Percentiles rank a stretch among this genome's conserved stretches.
Conservation (phyloP, 2,329 filamentous ascomycete genomes). For the Colletotrichum cuscutae region DNA sequence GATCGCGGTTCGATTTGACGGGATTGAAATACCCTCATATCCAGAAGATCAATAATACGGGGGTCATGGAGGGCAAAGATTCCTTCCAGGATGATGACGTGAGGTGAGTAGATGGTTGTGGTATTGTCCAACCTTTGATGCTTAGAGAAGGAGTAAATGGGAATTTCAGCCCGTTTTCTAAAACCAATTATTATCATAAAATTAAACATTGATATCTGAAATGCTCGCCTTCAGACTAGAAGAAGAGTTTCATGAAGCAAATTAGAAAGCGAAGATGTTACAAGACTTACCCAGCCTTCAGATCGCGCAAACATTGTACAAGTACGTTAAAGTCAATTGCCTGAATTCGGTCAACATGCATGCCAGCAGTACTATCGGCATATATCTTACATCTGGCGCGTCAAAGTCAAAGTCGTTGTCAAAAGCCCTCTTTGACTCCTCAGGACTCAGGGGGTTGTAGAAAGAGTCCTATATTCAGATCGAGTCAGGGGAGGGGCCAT, state of each 20-base stretch:
- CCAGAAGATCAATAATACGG: constrained; percentile 84
- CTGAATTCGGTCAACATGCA: constrained; percentile 41
- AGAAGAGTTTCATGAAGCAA: background rate
- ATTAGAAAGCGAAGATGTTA: background rate
- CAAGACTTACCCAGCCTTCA: constrained; percentile 85
- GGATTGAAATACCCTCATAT: constrained; percentile 77
- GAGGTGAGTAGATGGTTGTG: constrained; percentile 93
- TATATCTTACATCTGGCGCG: constrained; percentile 71
- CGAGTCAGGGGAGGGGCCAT: background rate
- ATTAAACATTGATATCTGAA: background rate
- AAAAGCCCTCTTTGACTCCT: constrained; percentile 84
- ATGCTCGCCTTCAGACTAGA: too few species aligned
- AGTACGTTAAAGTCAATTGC: constrained; percentile 95
- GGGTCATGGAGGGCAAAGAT: constrained; percentile 95
- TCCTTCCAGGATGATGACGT: constrained; percentile 93
- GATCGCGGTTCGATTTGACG: background rate
- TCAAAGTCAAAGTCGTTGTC: constrained; percentile 96
- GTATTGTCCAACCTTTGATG: constrained; percentile 84
- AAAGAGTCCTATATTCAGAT: constrained; percentile 81
- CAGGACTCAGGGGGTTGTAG: constrained; percentile 87
- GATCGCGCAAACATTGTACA: constrained; percentile 80
- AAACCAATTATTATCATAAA: background rate
- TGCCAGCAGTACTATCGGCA: background rate
- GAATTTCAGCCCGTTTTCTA: constrained; percentile 89
- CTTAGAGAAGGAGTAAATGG: constrained; percentile 93